Base-by-base conservation (phyloP, 768 basidiomycete genomes). In the Macrocybe gigantea region DNA sequence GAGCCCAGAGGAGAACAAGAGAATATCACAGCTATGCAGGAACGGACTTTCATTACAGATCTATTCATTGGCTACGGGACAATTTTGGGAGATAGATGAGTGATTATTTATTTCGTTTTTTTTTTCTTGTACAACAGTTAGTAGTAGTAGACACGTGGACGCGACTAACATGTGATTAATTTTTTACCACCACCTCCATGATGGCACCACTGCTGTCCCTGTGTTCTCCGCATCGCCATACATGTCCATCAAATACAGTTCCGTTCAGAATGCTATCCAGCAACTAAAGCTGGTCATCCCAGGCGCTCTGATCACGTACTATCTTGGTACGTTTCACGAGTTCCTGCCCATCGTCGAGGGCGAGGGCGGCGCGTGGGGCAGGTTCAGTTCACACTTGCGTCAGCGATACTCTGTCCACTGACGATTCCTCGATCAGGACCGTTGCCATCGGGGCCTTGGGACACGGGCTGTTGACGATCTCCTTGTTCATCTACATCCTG, bases 271-370 rank as follows among this genome's bases (percentile, higher is more conserved):
- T 61, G 77, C 80, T 1, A 60, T 78, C 48, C 74, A 77, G 43
- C 87, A 88, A 67, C 75, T 89, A 59, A 86, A 88, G 60, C 81
- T 88, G 47, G 78, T 88, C 40, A 57, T 88, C 8, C 86, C 88
- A n/a, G 87, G 88, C 8, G 80, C 71, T 1, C 57, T 65, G 36
- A 53, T 82, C 57, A 86, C 85, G 3, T 82, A 80, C 60, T 77
- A 78, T 57, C 68, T 88, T 31, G 72, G 74, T 32, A 82, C 82
- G 8, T 61, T 79, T 33, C 64, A 70, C 37, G 64, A 78, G 55
- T 70, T 86, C 52, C 70, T 71, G 63, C 55, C 56, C 35, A 58
- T 83, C 15, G 57, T 70, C 5, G 60, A 69, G 12, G 57, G 64
- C 15, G 60, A 59, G 47, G 62, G 60, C 51, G 69, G 65, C 10